A percentile compares a stretch with the other conserved stretches of the same genome.
These are phyloP conservation scores for Solanum okadae DNA, from an alignment of 257 asterid genomes.

Conservation along the genomic window DNA sequence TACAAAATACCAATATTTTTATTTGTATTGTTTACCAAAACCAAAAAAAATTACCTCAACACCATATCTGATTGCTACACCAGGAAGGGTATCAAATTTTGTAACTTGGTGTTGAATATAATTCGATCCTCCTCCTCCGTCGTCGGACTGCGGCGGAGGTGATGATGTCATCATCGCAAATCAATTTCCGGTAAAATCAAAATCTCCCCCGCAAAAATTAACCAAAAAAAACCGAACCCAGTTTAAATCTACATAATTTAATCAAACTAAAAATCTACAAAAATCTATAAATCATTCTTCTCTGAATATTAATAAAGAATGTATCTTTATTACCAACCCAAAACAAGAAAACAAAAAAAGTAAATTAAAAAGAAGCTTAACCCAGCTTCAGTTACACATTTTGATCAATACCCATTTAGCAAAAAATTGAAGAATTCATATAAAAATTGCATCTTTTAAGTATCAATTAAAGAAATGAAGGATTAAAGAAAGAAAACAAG, in stretches of 20 bases:
- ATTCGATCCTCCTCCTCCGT: slow-evolving; percentile 15
- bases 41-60: slow-evolving; percentile 40
- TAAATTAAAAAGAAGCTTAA: background rate
- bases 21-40: background rate
- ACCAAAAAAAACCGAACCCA: background rate
- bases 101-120: slow-evolving; percentile 42
- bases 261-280: background rate
- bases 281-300: background rate
- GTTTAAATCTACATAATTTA: background rate
- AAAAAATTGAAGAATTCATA: background rate
- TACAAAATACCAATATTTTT: background rate
- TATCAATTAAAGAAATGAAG: background rate
- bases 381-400: background rate
- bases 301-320: background rate
- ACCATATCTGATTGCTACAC: slow-evolving; percentile 77
- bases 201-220: background rate
- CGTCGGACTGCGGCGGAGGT: background rate
- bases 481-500: background rate
- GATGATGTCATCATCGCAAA: background rate
- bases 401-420: background rate
- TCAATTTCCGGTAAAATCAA: background rate
- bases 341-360: background rate
- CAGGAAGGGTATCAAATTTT: slow-evolving; percentile 64
- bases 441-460: background rate
- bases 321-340: background rate